These are phyloP conservation scores for Fraxinus floribunda DNA, from an alignment of 305 asterid species.

Conservation along the genomic window DNA sequence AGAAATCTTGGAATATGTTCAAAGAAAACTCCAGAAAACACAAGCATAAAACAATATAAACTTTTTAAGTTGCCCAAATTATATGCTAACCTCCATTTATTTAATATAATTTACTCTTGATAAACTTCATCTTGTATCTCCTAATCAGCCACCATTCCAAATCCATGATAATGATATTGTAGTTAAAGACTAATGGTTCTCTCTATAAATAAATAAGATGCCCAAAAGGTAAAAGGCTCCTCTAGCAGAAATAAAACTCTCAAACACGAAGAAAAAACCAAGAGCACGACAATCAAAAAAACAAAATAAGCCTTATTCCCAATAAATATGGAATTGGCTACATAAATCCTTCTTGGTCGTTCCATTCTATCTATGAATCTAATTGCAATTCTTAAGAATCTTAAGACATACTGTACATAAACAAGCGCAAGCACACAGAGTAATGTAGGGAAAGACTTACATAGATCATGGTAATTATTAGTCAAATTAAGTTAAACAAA, in stretches of 20 bases:
- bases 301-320: constrained; percentile 25
- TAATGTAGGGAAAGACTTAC: not conserved
- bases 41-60: constrained; percentile 42
- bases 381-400: not conserved
- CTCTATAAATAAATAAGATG: not conserved
- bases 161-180: not conserved
- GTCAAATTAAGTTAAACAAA: constrained; percentile 14
- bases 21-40: constrained; percentile 40
- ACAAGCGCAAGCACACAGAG: constrained; percentile 18
- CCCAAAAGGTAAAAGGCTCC: constrained; percentile 1
- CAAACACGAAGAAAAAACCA: not conserved
- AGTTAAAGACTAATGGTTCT: not conserved
- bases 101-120: constrained; percentile 9
- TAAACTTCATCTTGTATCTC: constrained; percentile 18
- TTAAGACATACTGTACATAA: constrained; percentile 7
- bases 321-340: not conserved
- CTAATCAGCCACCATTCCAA: not conserved
- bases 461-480: not conserved
- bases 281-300: constrained; percentile 2
- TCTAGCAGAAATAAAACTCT: constrained; percentile 27
- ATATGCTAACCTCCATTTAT: constrained; percentile 16
- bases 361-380: not conserved
- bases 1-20: constrained; percentile 34
- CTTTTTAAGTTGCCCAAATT: constrained; percentile 37
- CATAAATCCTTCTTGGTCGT: not conserved